Base-by-base conservation (phyloP, 2,329 filamentous ascomycete genomes). In the Spiromastix sp. region DNA sequence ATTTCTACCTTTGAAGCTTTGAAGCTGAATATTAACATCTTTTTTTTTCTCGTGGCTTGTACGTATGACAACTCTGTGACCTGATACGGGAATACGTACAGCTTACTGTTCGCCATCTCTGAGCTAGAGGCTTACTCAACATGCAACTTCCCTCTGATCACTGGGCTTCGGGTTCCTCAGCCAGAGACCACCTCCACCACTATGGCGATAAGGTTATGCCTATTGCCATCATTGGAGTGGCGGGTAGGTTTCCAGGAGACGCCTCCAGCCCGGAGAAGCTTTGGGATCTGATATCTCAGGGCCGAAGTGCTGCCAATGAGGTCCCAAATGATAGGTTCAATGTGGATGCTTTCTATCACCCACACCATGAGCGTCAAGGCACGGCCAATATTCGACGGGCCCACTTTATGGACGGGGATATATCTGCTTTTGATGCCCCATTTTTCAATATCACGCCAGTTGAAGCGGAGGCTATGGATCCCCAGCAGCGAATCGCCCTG, bases 401-500 rank as follows among this genome's bases (percentile, higher is more conserved):
- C n/a, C 25, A 25, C 20, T 32, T 32, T 32, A 10, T 31, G 10
- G 10, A 20, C n/a, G 30, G 22, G n/a, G 30, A 31, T 20, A 20
- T 31, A 5, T 78, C 78, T 31, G 61, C 77, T 32, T 85, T 85
- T 49, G 81, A 85, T 48, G 72, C 78, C 10, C 68, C 73, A 1
- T 85, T 85, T 60, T 85, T 85, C 69, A 82, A 81, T 55, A 85
- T 85, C 76, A 83, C 79, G 21, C 79, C 79, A 3, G 72, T 78
- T 44, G 80, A 85, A 56, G 81, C 80, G 13, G 70, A 71, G 33
- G 56, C n/a, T n/a, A n/a, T n/a, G n/a, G n/a, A n/a, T n/a, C n/a
- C n/a, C n/a, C n/a, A n/a, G n/a, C n/a, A n/a, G 20, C 39, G 55
- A 3, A 32, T 56, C 1, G 76, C 78, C 2, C 58, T 87, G n/a